Base-by-base conservation (phyloP, 73 alveolate genomes). In the Stentor coeruleus region DNA sequence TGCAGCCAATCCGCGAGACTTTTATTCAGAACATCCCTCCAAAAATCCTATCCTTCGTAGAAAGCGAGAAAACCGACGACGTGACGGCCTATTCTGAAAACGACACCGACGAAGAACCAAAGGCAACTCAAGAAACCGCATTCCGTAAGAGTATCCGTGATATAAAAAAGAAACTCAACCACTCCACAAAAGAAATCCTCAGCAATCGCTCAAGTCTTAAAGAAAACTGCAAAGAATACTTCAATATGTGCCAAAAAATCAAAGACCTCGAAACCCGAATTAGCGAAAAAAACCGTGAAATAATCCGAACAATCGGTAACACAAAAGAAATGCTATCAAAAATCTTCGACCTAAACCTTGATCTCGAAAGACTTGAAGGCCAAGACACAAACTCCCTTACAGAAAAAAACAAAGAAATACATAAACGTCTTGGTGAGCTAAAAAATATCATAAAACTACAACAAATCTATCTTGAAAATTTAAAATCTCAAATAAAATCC, bases 1-100 rank as follows among this genome's bases (percentile, higher is more conserved):
- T 26, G n/a, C 59, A n/a, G 0, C 83, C 83, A 0, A 75, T 75
- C 15, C 26, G 83, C 33, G 83, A 75, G 39, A 75, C 83, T 20
- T n/a, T 75, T 75, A 38, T 39, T 66, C 59, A 75, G 26, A 39
- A 75, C 84, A 15, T 39, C 26, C 33, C 30, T 36, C 59, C 83
- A 20, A 75, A 75, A 38, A 49, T 49, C 66, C 20, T 49, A 49
- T 11, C 6, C 6, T 49, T 20, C 20, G 66, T 11, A 49, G 20
- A 20, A 20, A 20, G 28, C 20, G 38, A 39, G 14, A 39, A 75
- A 39, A 33, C 15, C 11, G 72, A 75, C 14, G 83, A 75, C 2
- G 0, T n/a, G 26, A n/a, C 66, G 66, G 20, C 66, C 28, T 49
- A 75, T 6, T 31, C 3, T 36, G 38, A 75, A 75, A 39, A 39